Conservation (phyloP, 2,329 filamentous ascomycete genomes). For the Pseudocercospora vitis region DNA sequence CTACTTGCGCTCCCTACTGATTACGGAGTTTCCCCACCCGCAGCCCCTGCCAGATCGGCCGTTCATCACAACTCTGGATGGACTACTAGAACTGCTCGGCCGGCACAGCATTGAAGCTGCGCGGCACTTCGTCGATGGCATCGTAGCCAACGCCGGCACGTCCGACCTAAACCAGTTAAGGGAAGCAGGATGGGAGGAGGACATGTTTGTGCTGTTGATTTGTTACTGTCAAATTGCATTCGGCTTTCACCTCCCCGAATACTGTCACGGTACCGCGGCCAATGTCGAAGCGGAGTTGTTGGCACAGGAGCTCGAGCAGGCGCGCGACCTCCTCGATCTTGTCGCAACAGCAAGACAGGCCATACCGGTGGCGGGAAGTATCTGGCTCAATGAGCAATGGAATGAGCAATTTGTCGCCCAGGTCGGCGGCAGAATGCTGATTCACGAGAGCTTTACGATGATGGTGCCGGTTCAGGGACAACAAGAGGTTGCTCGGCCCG, state of each 20-base stretch:
- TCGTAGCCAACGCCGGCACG: slow-evolving; percentile 35
- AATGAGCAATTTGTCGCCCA: slow-evolving; percentile 31
- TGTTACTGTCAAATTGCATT: slow-evolving; percentile 31
- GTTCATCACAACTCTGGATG: slow-evolving; percentile 35
- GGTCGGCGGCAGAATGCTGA: slow-evolving; percentile 34
- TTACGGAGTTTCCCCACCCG: slow-evolving; percentile 8
- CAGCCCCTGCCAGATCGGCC: slow-evolving; percentile 16
- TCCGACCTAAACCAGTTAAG: slow-evolving; percentile 34
- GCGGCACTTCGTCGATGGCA: slow-evolving; percentile 34
- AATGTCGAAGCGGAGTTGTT: slow-evolving; percentile 15
- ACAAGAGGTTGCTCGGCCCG: slow-evolving; percentile 31
- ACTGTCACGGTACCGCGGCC: slow-evolving; percentile 13
- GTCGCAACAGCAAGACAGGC: slow-evolving; percentile 24
- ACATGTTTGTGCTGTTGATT: slow-evolving; percentile 39
- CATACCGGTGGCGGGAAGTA: slow-evolving; percentile 18
- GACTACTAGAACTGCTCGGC: slow-evolving; percentile 41
- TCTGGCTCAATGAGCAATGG: slow-evolving; percentile 35
- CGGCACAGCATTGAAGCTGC: slow-evolving; percentile 24
- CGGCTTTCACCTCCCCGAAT: slow-evolving; percentile 25
- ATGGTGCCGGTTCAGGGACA: slow-evolving; percentile 28
- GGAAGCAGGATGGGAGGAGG: slow-evolving; percentile 40
- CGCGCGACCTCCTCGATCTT: slow-evolving; percentile 29
- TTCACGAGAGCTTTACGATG: slow-evolving; percentile 37
- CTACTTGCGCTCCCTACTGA: slow-evolving; percentile 32
- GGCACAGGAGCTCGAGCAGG: slow-evolving; percentile 25